These are phyloP conservation scores for Haplosporangium gracile DNA, from an alignment of 192 early-diverging fungal species.

Conservation along the genomic window DNA sequence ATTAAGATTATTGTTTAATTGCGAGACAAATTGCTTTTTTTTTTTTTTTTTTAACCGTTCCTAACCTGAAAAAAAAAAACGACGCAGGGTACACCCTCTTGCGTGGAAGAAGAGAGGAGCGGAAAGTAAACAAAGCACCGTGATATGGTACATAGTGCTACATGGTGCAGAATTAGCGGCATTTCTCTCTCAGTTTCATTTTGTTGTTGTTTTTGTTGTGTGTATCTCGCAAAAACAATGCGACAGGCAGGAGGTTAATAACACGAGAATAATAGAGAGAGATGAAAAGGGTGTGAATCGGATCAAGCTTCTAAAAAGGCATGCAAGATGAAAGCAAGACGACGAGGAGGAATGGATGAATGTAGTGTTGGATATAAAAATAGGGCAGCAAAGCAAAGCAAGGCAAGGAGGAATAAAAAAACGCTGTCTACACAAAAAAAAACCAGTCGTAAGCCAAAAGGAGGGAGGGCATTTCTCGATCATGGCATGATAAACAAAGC, in stretches of 20 bases:
- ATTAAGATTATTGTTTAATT: conserved; percentile 7
- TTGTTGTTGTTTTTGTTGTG: no score
- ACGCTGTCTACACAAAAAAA: neutral
- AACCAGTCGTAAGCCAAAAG: neutral
- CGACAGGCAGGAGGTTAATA: neutral
- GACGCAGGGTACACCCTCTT: no score
- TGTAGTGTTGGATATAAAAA: neutral
- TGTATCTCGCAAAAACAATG: no score
- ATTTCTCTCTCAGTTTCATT: no score
- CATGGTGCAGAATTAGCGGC: no score
- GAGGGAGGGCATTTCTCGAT: neutral
- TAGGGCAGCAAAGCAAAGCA: neutral
- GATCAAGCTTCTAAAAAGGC: neutral
- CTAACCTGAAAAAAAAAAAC: neutral
- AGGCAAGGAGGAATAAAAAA: no score
- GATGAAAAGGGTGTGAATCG: neutral
- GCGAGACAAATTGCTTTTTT: neutral
- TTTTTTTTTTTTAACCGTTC: neutral
- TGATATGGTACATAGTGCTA: no score
- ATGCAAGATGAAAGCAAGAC: neutral
- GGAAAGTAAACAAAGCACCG: no score
- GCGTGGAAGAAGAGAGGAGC: no score
- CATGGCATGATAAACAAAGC: neutral
- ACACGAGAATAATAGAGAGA: neutral
- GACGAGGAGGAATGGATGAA: neutral